Evolutionary conservation across 2,329 filamentous ascomycete species (phyloP).

Genomic region (Aspergillus neotritici): DNA sequence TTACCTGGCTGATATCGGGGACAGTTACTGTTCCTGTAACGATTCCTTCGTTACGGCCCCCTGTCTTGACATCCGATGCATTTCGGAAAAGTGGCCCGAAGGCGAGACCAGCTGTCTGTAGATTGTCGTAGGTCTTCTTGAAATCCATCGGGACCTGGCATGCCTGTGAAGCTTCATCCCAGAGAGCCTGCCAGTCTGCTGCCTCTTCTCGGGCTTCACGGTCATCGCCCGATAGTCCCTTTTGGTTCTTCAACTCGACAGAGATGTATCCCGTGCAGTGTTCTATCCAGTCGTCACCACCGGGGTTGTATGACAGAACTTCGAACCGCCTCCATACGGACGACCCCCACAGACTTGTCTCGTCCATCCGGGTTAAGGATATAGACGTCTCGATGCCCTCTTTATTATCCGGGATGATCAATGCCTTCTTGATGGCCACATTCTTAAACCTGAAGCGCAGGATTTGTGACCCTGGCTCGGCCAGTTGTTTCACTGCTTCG

Average conservation of each 20-base stretch:
- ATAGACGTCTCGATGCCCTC: slow-evolving; percentile 28
- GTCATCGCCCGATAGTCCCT: not conserved
- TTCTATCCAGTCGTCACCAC: slow-evolving; percentile 29
- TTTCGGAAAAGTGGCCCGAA: slow-evolving; percentile 31
- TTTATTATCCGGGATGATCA: slow-evolving; percentile 26
- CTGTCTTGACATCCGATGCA: slow-evolving; percentile 18
- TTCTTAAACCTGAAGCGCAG: slow-evolving; percentile 17
- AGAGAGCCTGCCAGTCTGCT: slow-evolving; percentile 5
- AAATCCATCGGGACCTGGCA: slow-evolving; percentile 22
- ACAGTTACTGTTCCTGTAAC: slow-evolving; percentile 23
- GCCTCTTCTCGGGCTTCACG: too few species aligned
- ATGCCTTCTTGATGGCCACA: slow-evolving; percentile 24
- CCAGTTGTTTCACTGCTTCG: slow-evolving; percentile 24
- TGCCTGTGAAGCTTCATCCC: slow-evolving; percentile 9
- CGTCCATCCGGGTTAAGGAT: slow-evolving; percentile 20
- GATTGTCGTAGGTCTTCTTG: slow-evolving; percentile 19
- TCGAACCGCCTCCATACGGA: slow-evolving; percentile 28
- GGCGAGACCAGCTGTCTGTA: slow-evolving; percentile 23
- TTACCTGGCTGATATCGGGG: slow-evolving; percentile 24
- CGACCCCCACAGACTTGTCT: slow-evolving; percentile 21
- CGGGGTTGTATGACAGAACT: slow-evolving; percentile 26
- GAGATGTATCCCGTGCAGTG: slow-evolving; percentile 31
- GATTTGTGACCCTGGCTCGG: slow-evolving; percentile 5
- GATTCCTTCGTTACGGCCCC: slow-evolving; percentile 11
- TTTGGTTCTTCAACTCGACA: slow-evolving; percentile 18